A percentile compares a stretch with the other conserved stretches of the same genome.
phyloP scores from a whole-genome alignment of 352 stramenopile genomes.

The Pythium diclinum region DNA sequence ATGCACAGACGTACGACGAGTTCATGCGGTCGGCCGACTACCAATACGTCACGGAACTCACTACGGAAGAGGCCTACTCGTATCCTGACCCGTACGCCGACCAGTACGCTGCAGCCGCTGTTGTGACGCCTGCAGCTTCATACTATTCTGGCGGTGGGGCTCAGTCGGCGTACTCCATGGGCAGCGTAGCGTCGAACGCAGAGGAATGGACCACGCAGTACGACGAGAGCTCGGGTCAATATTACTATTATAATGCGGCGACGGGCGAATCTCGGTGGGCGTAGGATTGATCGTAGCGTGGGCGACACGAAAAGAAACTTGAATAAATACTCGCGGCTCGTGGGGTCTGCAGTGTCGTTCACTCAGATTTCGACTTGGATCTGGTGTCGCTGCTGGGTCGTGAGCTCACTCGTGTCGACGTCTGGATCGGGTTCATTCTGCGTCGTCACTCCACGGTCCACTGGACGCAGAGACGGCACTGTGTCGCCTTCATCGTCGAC shows the following conservation, averaged over 20 bases:
- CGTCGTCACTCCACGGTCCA: not conserved
- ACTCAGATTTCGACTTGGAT: constrained; percentile 27
- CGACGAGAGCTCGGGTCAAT: constrained; percentile 57
- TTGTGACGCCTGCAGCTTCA: constrained; percentile 4
- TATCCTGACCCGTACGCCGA: constrained; percentile 6
- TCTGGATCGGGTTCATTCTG: constrained; percentile 6
- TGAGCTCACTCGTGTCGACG: constrained; percentile 15
- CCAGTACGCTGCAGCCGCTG: not conserved
- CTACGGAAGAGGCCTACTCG: constrained; percentile 21
- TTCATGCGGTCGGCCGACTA: constrained; percentile 75
- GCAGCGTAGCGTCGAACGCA: constrained; percentile 1
- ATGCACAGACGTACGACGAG: constrained; percentile 71
- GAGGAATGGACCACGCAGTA: constrained; percentile 54
- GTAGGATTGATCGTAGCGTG: constrained; percentile 20
- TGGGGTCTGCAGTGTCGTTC: not conserved
- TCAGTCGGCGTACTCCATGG: constrained; percentile 6
- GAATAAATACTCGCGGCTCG: constrained; percentile 17
- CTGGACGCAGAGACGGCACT: constrained; percentile 1
- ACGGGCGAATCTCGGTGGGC: constrained; percentile 72
- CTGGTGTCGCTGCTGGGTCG: constrained; percentile 13
- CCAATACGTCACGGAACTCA: constrained; percentile 64
- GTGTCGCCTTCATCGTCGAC: not conserved
- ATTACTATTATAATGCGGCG: constrained; percentile 73
- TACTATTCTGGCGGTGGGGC: constrained; percentile 10
- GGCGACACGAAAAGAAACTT: not conserved